These are phyloP conservation scores for Backusella westeae DNA, from an alignment of 192 early-diverging fungal genomes.

Conservation along the genomic window DNA sequence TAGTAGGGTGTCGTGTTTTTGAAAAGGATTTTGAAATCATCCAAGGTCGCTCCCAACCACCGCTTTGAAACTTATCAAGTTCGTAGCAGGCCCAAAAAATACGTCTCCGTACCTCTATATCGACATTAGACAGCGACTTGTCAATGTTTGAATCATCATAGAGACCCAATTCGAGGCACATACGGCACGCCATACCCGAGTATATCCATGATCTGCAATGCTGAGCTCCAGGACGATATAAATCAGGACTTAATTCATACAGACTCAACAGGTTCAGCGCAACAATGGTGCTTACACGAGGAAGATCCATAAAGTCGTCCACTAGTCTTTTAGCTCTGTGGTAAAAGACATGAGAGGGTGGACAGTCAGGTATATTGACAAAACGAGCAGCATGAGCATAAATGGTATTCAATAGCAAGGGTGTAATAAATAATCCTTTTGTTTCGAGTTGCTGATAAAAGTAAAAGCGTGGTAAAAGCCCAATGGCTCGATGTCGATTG, in stretches of 20 bases:
- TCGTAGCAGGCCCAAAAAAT: constrained; percentile 21
- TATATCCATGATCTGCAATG: constrained; percentile 30
- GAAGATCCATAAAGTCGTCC: constrained; percentile 34
- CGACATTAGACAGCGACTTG: background rate
- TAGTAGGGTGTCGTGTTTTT: background rate
- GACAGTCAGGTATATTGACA: constrained; percentile 12
- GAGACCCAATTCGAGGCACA: constrained; percentile 26
- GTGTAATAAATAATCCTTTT: constrained; percentile 28
- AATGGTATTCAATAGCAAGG: constrained; percentile 28
- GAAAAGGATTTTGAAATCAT: background rate
- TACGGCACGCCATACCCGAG: constrained; percentile 30
- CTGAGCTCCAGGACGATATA: constrained; percentile 14
- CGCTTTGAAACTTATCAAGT: constrained; percentile 22
- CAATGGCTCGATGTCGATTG: constrained; percentile 7
- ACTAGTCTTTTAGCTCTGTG: constrained; percentile 26
- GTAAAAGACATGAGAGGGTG: constrained; percentile 29
- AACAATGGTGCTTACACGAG: constrained; percentile 25
- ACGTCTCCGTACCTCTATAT: constrained; percentile 14
- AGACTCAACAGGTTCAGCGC: constrained; percentile 14
- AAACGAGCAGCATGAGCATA: constrained; percentile 29
- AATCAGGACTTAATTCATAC: background rate
- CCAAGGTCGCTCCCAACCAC: constrained; percentile 13
- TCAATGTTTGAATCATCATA: constrained; percentile 10
- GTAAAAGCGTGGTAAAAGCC: constrained; percentile 6
- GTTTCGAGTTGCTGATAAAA: constrained; percentile 20